Conservation (phyloP, 75 land plant genomes). For the Larix kaempferi region DNA sequence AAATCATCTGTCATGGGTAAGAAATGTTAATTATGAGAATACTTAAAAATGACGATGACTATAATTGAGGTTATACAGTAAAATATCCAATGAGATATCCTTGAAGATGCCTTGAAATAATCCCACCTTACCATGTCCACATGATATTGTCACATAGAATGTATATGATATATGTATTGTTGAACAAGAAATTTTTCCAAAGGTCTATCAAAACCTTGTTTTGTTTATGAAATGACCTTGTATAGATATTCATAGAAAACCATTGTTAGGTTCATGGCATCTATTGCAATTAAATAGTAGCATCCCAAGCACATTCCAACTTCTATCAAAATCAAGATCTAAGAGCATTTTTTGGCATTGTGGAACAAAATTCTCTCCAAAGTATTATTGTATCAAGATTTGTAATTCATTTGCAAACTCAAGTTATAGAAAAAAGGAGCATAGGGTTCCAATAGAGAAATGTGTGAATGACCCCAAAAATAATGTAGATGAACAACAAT, state of each 20-base stretch:
- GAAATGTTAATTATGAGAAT: too few relatives aligned
- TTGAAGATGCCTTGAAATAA: slow-evolving; percentile 81
- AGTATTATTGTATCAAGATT: slow-evolving; percentile 61
- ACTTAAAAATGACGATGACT: too few relatives aligned
- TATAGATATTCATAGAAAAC: slow-evolving; percentile 16
- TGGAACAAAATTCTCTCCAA: slow-evolving; percentile 85
- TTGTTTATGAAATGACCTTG: slow-evolving; percentile 80
- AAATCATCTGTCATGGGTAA: too few relatives aligned
- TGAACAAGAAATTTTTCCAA: slow-evolving; percentile 71
- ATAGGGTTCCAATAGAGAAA: slow-evolving; percentile 60
- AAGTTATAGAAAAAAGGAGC: slow-evolving; percentile 39
- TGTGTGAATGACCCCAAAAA: too few relatives aligned
- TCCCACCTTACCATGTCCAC: slow-evolving; percentile 94
- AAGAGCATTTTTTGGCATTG: slow-evolving; percentile 89
- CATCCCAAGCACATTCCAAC: slow-evolving; percentile 88
- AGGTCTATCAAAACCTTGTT: slow-evolving; percentile 83
- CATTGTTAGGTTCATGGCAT: slow-evolving; percentile 40
- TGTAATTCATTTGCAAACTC: slow-evolving; percentile 77
- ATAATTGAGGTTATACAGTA: too few relatives aligned
- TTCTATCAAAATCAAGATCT: slow-evolving; percentile 70
- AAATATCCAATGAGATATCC: slow-evolving; percentile 33
- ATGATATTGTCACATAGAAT: slow-evolving; percentile 79
- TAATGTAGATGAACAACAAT: too few relatives aligned
- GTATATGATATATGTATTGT: slow-evolving; percentile 70
- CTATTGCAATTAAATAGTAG: slow-evolving; percentile 82